A percentile compares a stretch with the other conserved stretches of the same genome.
Conservation (phyloP, 1,284 basidiomycete genomes). For the Agroathelia rolfsii region DNA sequence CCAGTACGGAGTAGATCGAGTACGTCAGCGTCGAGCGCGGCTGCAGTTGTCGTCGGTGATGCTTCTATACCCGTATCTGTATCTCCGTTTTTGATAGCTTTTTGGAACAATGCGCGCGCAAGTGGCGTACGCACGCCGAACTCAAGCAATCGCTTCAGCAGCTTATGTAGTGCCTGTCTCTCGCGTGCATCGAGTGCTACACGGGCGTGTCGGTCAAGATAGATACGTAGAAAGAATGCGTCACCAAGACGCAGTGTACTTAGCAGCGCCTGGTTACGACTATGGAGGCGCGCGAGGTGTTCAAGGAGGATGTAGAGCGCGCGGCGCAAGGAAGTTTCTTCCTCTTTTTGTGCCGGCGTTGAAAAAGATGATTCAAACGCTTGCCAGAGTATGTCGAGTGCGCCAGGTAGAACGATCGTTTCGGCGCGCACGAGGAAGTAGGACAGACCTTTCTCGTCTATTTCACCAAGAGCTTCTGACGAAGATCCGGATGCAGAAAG, state of each 20-base stretch:
- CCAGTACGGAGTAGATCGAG: conserved; percentile 58
- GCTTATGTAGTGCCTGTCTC: conserved; percentile 44
- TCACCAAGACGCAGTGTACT: conserved; percentile 43
- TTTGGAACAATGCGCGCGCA: conserved; percentile 49
- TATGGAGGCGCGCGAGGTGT: conserved; percentile 42
- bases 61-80: no score
- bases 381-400: conserved; percentile 46
- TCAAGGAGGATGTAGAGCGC: conserved; percentile 53
- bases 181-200: no score
- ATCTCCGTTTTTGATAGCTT: conserved; percentile 35
- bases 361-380: conserved; percentile 25
- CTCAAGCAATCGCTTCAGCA: conserved; percentile 55
- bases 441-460: conserved; percentile 26
- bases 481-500: conserved; percentile 28
- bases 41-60: no score
- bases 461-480: conserved; percentile 22
- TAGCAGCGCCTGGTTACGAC: conserved; percentile 59
- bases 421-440: conserved; percentile 27
- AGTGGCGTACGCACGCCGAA: conserved; percentile 58
- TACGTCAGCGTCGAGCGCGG: conserved; percentile 50
- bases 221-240: conserved; percentile 46
- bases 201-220: no score
- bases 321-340: conserved; percentile 31
- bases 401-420: conserved; percentile 43
- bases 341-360: conserved; percentile 21